These are phyloP conservation scores for Echeveria elegans DNA, from an alignment of 164 flowering plant genomes.

Conservation along the genomic window DNA sequence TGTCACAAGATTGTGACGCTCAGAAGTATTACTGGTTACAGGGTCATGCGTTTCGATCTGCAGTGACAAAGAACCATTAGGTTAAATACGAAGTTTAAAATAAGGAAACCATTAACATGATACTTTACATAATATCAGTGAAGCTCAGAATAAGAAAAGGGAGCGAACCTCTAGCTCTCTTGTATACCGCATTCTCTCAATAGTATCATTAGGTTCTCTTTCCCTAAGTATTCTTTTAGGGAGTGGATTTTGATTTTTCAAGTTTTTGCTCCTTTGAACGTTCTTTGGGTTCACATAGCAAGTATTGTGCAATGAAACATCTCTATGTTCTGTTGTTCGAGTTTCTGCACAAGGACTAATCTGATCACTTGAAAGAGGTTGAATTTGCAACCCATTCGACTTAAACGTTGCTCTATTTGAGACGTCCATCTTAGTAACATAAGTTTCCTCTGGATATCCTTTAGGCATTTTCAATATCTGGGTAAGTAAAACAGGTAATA, in stretches of 20 bases:
- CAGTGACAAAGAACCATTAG: not conserved
- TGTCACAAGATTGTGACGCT: not conserved
- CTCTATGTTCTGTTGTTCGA: not conserved
- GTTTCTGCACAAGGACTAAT: not conserved
- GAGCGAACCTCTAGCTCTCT: conserved; percentile 3
- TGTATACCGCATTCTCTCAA: not conserved
- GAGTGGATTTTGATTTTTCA: not conserved
- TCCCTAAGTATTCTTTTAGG: not conserved
- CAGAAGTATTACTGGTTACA: not conserved
- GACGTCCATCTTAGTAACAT: not conserved
- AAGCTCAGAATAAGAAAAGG: not conserved
- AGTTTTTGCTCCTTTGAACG: not conserved
- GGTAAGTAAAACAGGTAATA: not conserved
- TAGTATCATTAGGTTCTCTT: not conserved
- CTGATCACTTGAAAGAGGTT: not conserved
- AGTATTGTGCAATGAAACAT: not conserved
- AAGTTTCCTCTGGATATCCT: not conserved
- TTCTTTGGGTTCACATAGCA: not conserved
- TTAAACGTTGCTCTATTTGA: not conserved
- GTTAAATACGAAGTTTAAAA: not conserved
- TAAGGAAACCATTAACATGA: not conserved
- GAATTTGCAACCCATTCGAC: not conserved
- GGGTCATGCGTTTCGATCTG: not conserved
- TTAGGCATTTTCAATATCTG: not conserved
- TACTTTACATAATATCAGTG: not conserved